Percentiles rank a stretch among this genome's conserved stretches.
These are phyloP conservation scores for Nicotiana rustica DNA, from an alignment of 305 asterid genomes.

Conservation along the genomic window DNA sequence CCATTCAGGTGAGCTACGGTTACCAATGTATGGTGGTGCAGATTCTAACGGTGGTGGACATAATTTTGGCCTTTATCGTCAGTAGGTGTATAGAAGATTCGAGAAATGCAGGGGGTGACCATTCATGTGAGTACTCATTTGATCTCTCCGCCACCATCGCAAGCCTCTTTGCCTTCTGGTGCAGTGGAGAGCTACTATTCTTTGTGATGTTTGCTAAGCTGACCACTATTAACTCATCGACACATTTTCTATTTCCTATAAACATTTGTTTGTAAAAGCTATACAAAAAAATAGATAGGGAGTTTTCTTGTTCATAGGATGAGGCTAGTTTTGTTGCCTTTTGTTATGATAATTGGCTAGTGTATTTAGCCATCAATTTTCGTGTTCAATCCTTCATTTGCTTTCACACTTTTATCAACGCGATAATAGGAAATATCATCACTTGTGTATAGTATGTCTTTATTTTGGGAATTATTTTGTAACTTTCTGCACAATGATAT, in stretches of 20 bases:
- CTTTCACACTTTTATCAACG: not conserved
- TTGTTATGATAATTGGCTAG: not conserved
- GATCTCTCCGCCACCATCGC: not conserved
- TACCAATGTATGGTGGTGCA: constrained; percentile 52
- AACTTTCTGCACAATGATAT: not conserved
- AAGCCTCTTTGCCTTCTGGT: constrained; percentile 4
- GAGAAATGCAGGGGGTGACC: constrained; percentile 3
- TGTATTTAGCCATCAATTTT: constrained; percentile 2
- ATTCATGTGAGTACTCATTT: constrained; percentile 26
- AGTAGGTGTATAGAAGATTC: constrained; percentile 51
- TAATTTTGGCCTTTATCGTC: constrained; percentile 55
- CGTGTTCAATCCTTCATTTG: constrained; percentile 1
- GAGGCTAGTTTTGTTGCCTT: constrained; percentile 19
- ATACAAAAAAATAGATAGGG: not conserved
- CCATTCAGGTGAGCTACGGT: constrained; percentile 78
- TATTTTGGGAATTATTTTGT: not conserved
- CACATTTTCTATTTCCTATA: not conserved
- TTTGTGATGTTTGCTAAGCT: constrained; percentile 20
- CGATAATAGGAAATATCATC: not conserved
- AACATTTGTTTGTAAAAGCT: constrained; percentile 1
- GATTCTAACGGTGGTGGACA: constrained; percentile 77
- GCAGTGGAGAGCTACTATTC: constrained; percentile 30
- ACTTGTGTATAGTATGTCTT: not conserved
- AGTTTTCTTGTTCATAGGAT: not conserved
- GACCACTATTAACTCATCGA: not conserved